Conservation (phyloP, 2,329 filamentous ascomycete genomes). For the Exutisphaerella laricina region DNA sequence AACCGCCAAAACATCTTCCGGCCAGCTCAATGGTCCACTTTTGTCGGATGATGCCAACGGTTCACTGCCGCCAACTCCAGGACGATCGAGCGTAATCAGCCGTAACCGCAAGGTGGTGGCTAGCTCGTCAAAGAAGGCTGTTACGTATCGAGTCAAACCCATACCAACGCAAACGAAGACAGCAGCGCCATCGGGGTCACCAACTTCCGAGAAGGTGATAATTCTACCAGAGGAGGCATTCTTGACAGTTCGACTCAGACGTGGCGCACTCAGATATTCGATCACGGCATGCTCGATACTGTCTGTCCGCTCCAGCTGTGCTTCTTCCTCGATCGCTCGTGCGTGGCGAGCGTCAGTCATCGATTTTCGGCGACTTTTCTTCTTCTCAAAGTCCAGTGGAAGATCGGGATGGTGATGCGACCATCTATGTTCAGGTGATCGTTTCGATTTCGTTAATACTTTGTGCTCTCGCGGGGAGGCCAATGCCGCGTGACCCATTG, state of each 20-base stretch:
- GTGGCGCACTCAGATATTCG: conserved; percentile 73
- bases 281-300: conserved; percentile 86
- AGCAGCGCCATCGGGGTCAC: conserved; percentile 82
- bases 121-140: conserved; percentile 94
- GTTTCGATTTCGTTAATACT: conserved; percentile 15
- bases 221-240: conserved; percentile 80
- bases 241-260: conserved; percentile 79
- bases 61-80: conserved; percentile 89
- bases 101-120: conserved; percentile 81
- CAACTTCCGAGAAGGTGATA: conserved; percentile 96
- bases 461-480: conserved; percentile 3
- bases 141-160: conserved; percentile 93
- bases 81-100: conserved; percentile 88
- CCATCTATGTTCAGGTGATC: conserved; percentile 18
- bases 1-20: conserved; percentile 87
- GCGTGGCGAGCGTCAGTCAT: conserved; percentile 34
- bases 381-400: conserved; percentile 22
- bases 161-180: conserved; percentile 97
- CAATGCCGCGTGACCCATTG: conserved; percentile 5
- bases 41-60: conserved; percentile 73
- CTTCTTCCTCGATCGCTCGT: conserved; percentile 35
- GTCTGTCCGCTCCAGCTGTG: conserved; percentile 56
- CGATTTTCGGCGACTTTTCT: conserved; percentile 29
- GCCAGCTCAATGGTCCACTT: conserved; percentile 81
- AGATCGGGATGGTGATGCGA: conserved; percentile 27